phyloP scores from a whole-genome alignment of 176 grass and related monocot species.

The Paspalum vaginatum region DNA sequence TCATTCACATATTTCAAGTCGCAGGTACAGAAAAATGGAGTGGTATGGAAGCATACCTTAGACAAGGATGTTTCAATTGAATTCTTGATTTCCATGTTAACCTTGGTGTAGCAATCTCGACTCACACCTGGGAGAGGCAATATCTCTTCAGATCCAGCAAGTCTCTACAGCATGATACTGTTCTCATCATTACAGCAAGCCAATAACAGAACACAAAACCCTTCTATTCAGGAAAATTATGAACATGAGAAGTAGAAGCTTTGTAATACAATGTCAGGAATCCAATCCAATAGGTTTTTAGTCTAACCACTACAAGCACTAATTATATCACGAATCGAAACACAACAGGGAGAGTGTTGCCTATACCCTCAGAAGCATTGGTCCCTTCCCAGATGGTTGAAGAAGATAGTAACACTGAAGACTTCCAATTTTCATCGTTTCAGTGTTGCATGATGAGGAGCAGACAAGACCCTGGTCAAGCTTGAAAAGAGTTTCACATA shows the following conservation, averaged over 20 bases:
- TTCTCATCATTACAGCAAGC: constrained; percentile 19
- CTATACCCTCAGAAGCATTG: constrained; percentile 89
- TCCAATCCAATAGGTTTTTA: background rate
- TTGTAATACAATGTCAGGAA: background rate
- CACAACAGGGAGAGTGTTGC: background rate
- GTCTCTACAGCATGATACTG: constrained; percentile 60
- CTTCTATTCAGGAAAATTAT: background rate
- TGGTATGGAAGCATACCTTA: constrained; percentile 46
- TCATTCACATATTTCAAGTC: background rate
- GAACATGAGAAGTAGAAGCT: background rate
- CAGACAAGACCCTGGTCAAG: constrained; percentile 88
- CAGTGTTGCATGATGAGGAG: constrained; percentile 76
- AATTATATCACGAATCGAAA: constrained; percentile 7
- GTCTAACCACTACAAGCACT: background rate
- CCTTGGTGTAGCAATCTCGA: constrained; percentile 39
- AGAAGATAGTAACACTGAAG: constrained; percentile 86
- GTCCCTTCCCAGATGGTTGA: constrained; percentile 75
- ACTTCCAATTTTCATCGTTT: constrained; percentile 68
- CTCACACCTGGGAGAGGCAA: constrained; percentile 61
- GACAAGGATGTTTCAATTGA: constrained; percentile 72
- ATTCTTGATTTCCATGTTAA: constrained; percentile 53
- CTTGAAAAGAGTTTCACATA: constrained; percentile 74
- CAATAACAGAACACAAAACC: constrained; percentile 4
- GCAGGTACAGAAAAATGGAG: background rate
- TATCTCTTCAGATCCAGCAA: constrained; percentile 91